Evolutionary conservation across 441 rosid species (phyloP).

Genomic region (Breynia disticha): DNA sequence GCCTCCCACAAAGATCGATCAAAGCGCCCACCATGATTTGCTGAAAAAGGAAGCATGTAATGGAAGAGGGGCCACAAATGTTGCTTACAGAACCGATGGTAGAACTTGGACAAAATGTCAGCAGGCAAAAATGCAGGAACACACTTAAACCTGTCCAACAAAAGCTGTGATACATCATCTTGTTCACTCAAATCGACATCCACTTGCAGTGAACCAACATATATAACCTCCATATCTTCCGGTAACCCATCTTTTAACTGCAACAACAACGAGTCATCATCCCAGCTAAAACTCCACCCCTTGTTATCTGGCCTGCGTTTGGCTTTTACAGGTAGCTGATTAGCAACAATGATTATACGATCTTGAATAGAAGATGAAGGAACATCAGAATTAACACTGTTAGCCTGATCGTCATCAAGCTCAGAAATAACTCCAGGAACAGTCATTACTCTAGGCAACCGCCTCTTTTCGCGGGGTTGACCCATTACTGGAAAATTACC

Average conservation of each 20-base stretch:
- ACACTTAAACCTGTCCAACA: constrained; percentile 66
- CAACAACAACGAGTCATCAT: constrained; percentile 52
- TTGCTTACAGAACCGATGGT: constrained; percentile 73
- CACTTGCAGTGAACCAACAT: constrained; percentile 54
- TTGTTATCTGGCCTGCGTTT: constrained; percentile 73
- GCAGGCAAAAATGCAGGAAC: constrained; percentile 70
- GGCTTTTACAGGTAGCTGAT: constrained; percentile 68
- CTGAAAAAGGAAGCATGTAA: constrained; percentile 71
- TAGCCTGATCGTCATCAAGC: constrained; percentile 74
- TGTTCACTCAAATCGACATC: constrained; percentile 58
- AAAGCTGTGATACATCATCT: constrained; percentile 62
- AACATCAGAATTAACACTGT: constrained; percentile 56
- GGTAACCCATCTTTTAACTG: constrained; percentile 70
- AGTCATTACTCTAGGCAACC: constrained; percentile 63
- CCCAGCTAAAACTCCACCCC: constrained; percentile 82
- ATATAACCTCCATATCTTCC: constrained; percentile 74
- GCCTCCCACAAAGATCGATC: constrained; percentile 78
- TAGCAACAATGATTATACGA: constrained; percentile 56
- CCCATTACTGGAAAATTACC: constrained; percentile 62
- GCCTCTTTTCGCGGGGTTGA: constrained; percentile 46
- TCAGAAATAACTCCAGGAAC: constrained; percentile 69
- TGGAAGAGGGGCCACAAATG: constrained; percentile 82
- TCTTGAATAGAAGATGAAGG: constrained; percentile 54
- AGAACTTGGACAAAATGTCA: constrained; percentile 52
- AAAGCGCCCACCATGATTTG: constrained; percentile 58